Base-by-base conservation (phyloP, 345 rosid species). In the Erysimum cheiranthoides region DNA sequence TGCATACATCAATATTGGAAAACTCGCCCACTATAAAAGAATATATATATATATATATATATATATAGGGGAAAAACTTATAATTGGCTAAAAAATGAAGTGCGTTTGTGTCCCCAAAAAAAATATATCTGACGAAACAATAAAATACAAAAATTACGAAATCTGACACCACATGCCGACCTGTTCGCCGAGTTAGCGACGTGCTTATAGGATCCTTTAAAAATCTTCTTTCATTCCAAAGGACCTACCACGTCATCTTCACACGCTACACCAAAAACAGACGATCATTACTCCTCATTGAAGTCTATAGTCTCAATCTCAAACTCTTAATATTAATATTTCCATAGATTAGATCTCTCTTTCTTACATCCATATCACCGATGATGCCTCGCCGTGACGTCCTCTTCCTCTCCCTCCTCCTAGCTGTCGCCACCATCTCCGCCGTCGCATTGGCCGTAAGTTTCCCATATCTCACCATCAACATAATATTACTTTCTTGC, bases 351-450 rank as follows among this genome's bases (percentile, higher is more conserved):
- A 74, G 74, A 75, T 75, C 68, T 61, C 53, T 32, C 1, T 30
- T 47, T 49, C 12, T 49, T 34, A 40, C 39, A 61, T 40, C 16
- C 53, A 67, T 30, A 75, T 47, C 49, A 47, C 45, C 12, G 10
- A 76, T 4, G 30, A 71, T 71, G 81, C 13, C 73, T 78, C 62
- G 73, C 77, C 56, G 57, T 58, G 77, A 78, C 40, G 62, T 59
- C 18, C 70, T 73, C 63, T 61, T 78, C 52, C 64, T 73, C 70
- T 66, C 78, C n/a, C 16, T 72, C 73, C 72, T 78, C 68, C 63
- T 78, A 21, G 35, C 32, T 39, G 16, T 56, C 68, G 61, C 73
- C 68, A 57, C 71, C 57, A 13, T 62, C 51, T 69, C 59, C 9
- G 3, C 72, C 31, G 50, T 77, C 46, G 58, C 71, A 21, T 70